phyloP scores from a whole-genome alignment of 2,329 filamentous ascomycete species.

The Pestalotiopsis sp. region DNA sequence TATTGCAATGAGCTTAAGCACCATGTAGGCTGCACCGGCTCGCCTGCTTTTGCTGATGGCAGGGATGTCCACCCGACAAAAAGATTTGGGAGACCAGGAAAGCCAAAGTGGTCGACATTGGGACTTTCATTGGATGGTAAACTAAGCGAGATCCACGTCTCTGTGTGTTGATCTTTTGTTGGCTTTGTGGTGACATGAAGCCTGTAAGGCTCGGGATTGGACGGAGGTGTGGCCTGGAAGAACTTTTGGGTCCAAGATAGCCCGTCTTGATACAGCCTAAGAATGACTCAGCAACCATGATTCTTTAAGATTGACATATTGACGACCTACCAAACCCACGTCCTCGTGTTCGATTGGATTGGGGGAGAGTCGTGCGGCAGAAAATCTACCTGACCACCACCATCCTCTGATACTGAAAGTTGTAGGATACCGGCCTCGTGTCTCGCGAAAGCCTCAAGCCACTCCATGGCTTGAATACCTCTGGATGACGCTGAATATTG shows the following conservation, averaged over 20 bases:
- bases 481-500: background rate
- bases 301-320: background rate
- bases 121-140: background rate
- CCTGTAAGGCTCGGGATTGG: background rate
- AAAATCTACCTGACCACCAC: background rate
- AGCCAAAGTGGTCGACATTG: background rate
- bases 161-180: background rate
- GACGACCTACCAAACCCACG: background rate
- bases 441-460: background rate
- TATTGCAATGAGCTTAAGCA: background rate
- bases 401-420: background rate
- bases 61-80: background rate
- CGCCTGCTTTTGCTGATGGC: background rate
- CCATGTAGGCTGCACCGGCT: background rate
- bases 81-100: background rate
- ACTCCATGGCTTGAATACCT: background rate
- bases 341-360: background rate
- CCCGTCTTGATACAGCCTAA: background rate
- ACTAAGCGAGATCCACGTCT: background rate
- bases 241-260: background rate
- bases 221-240: background rate
- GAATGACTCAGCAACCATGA: background rate
- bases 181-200: background rate
- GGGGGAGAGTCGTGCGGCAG: background rate
- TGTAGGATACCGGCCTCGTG: background rate